Base-by-base conservation (phyloP, 352 stramenopile species). In the Phytopythium mirpurense region DNA sequence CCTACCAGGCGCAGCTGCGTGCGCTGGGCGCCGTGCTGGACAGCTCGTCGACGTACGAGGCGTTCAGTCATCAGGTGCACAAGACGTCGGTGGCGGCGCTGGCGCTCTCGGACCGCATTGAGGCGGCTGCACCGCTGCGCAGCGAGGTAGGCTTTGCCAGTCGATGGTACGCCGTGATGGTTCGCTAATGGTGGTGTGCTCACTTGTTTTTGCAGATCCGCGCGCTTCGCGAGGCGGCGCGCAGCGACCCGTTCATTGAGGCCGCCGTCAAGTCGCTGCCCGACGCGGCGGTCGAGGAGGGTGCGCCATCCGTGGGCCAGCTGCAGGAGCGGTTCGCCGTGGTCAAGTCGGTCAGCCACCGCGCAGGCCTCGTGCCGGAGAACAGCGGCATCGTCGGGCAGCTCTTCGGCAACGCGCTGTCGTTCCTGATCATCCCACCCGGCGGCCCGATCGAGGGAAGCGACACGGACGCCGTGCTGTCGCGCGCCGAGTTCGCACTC, bases 11-110 rank as follows among this genome's bases (percentile, higher is more conserved):
- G 16, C 63, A 90, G 59, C 56, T 90, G 19, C 74, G 69, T 24
- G 82, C 82, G 1, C 58, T 93, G 38, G 84, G 87, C 52, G 65
- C 69, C 4, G 68, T 93, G 27, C 56, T 93, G 34, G 77, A 90
- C 51, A 78, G 68, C 51, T 88, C 78, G 12, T 91, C 74, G 34
- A 87, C 79, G 38, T 91, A 93, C 63, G 78, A 93, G 56, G 74
- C 80, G 18, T 90, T 93, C 57, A 93, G 80, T 65, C 80, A 91
- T 67, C 77, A 88, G 43, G 76, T 91, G 7, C 83, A 93, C 74
- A 88, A 91, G 65, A 73, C 79, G 12, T 93, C 80, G 32, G 81
- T 93, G 56, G 83, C 83, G 0, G 83, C 80, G 23, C 41, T 93
- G 18, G 80, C 78, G 43, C 61, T 93, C 23, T 91, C 80, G 51